Conservation (phyloP, 2,329 filamentous ascomycete species). For the Macrophomina pseudophaseolina region DNA sequence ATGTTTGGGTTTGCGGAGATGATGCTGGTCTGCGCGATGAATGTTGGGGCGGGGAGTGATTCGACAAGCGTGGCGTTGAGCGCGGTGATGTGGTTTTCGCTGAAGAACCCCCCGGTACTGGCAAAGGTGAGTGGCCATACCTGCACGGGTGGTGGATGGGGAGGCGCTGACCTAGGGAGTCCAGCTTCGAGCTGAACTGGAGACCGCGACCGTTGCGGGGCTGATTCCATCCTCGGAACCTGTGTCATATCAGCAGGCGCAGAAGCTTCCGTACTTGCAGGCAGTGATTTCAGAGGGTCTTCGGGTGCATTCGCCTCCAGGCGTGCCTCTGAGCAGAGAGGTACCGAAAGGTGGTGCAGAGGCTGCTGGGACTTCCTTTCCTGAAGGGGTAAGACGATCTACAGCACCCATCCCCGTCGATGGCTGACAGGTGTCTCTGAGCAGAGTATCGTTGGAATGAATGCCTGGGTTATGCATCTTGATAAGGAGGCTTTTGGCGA, state of each 20-base stretch:
- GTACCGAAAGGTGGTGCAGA: constrained; percentile 39
- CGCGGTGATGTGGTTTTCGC: constrained; percentile 52
- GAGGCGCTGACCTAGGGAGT: too few species aligned
- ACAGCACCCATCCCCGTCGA: not conserved
- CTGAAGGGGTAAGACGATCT: constrained; percentile 28
- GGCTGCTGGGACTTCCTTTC: constrained; percentile 38
- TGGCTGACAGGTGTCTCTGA: not conserved
- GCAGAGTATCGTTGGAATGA: constrained; percentile 51
- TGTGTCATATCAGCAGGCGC: not conserved
- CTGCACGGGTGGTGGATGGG: too few species aligned
- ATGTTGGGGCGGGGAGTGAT: constrained; percentile 48
- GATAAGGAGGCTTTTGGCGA: constrained; percentile 47
- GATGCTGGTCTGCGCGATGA: constrained; percentile 35
- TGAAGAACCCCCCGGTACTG: constrained; percentile 41
- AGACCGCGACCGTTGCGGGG: too few species aligned
- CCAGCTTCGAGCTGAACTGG: too few species aligned
- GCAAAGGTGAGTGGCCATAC: not conserved
- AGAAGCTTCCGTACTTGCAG: constrained; percentile 36
- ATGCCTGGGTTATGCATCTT: constrained; percentile 50
- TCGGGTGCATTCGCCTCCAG: constrained; percentile 43
- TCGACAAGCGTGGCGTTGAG: constrained; percentile 58
- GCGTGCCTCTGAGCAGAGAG: constrained; percentile 36
- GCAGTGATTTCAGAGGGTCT: constrained; percentile 46
- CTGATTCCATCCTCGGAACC: not conserved
- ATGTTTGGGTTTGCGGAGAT: constrained; percentile 49